Base-by-base conservation (phyloP, 805 yeast species). In the Myxozyma vanderwaltii region DNA sequence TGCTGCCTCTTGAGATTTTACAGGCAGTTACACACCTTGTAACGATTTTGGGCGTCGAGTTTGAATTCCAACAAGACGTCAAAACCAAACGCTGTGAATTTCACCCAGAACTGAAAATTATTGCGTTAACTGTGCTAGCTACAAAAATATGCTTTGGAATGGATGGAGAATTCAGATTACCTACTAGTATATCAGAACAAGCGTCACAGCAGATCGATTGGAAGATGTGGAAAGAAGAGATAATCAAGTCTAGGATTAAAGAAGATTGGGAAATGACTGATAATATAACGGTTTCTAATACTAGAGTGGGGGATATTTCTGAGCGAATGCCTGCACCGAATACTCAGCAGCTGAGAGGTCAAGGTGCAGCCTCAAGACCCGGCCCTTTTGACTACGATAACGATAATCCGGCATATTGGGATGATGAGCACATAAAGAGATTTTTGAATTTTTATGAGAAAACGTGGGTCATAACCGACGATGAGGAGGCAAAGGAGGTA, bases 71-170 rank as follows among this genome's bases (percentile, higher is more conserved):
- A 31, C 15, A 23, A 15, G 17, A 26, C 7, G 39, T 49, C 33
- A 21, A 36, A 35, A 31, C 45, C n/a, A 36, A 24, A 8, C 39
- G 47, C 19, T 33, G 54, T 3, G 41, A 41, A 13, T 10, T 35
- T 8, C 56, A 62, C 36, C 66, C 68, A 3, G 68, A 65, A 33
- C 21, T 63, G 12, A 33, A 21, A 26, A 23, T 62, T 1, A 48
- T 58, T 40, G 65, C 60, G 6, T 29, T 54, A 6, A 48, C 63
- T 13, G 21, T 65, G 4, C 39, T 65, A 1, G 63, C 63, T n/a
- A 57, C 61, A 3, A 62, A 63, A 35, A 33, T 65, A 6, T 61
- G 66, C 35, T 65, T 55, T 33, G 67, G 68, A 1, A 40, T 65
- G 26, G 68, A 64, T 44, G 58, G 54, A 13, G 24, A 45, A 12